phyloP scores from a whole-genome alignment of 441 rosid genomes.

The Flueggea neowawraea region DNA sequence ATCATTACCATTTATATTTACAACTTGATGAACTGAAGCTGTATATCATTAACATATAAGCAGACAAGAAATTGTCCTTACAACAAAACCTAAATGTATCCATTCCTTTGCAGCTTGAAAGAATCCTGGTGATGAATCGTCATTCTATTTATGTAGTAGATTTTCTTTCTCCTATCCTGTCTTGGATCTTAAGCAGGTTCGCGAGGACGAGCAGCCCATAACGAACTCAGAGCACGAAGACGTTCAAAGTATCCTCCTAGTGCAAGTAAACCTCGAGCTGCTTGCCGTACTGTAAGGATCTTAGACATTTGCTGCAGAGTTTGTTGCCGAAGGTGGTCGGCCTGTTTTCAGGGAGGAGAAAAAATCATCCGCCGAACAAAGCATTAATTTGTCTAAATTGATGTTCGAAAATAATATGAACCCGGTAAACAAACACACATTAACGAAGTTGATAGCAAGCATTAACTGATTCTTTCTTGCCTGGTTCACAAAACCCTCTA shows the following conservation, averaged over 20 bases:
- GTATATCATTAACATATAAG: constrained; percentile 5
- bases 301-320: constrained; percentile 70
- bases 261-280: constrained; percentile 79
- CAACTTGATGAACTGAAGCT: constrained; percentile 17
- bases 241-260: constrained; percentile 80
- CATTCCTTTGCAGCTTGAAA: constrained; percentile 11
- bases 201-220: constrained; percentile 86
- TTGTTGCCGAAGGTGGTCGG: constrained; percentile 79
- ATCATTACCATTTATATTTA: constrained; percentile 24
- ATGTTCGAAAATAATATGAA: not conserved
- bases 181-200: constrained; percentile 33
- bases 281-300: constrained; percentile 71
- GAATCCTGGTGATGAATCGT: constrained; percentile 3
- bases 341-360: constrained; percentile 42
- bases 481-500: constrained; percentile 83
- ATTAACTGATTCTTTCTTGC: constrained; percentile 19
- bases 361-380: not conserved
- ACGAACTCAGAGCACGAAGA: constrained; percentile 84
- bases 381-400: not conserved
- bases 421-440: constrained; percentile 1
- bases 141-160: not conserved
- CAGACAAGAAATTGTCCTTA: constrained; percentile 6
- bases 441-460: not conserved
- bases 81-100: constrained; percentile 10
- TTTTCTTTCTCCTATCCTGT: no score